Conservation (phyloP, 2,329 filamentous ascomycete species). For the Cladophialophora chaetospira region DNA sequence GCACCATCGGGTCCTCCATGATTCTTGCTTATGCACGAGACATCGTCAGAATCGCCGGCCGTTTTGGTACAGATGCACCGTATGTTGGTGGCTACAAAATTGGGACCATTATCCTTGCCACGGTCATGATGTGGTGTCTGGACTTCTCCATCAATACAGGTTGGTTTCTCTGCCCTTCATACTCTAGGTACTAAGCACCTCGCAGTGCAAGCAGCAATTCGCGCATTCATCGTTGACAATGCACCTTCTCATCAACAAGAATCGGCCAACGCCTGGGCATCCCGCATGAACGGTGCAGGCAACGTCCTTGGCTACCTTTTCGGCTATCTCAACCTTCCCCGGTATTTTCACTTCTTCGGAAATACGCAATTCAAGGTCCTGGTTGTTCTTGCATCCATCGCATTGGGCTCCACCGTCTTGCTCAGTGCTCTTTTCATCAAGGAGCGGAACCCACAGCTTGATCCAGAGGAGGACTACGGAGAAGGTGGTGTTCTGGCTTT, state of each 20-base stretch:
- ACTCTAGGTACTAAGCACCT: constrained; percentile 14
- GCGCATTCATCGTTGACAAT: constrained; percentile 91
- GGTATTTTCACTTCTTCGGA: constrained; percentile 75
- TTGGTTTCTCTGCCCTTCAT: constrained; percentile 43
- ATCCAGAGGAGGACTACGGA: constrained; percentile 62
- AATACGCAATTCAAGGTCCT: constrained; percentile 91
- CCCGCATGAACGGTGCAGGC: constrained; percentile 79
- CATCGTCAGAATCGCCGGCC: constrained; percentile 67
- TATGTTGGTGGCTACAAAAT: constrained; percentile 66
- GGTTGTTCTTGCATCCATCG: constrained; percentile 78
- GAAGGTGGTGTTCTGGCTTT: constrained; percentile 68
- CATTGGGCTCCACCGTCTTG: constrained; percentile 68
- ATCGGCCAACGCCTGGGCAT: constrained; percentile 90
- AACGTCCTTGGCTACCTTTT: constrained; percentile 90
- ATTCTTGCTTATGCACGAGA: constrained; percentile 74
- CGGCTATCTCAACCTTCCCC: constrained; percentile 78
- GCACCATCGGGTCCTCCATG: constrained; percentile 68
- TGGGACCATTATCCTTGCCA: constrained; percentile 73
- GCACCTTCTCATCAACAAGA: constrained; percentile 92
- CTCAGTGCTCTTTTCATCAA: constrained; percentile 70
- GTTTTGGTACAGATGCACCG: constrained; percentile 70
- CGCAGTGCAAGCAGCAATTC: constrained; percentile 81
- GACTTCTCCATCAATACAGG: constrained; percentile 95
- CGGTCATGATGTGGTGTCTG: constrained; percentile 83
- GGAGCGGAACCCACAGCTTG: constrained; percentile 78